Conservation (phyloP, 192 early-diverging fungal species). For the Polychytrium aggregatum region DNA sequence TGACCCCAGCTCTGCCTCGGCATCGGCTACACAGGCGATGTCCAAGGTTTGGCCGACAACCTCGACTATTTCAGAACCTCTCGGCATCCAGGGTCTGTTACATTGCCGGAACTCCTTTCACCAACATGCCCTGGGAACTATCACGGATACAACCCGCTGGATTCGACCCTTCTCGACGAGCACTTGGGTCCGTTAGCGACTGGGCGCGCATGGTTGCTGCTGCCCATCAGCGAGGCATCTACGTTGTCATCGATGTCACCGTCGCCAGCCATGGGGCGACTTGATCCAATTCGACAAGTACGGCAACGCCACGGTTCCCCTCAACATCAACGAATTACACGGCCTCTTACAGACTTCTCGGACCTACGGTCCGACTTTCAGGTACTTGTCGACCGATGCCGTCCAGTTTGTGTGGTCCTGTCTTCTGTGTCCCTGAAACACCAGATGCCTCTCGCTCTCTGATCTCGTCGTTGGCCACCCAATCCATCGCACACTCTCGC, state of each 20-base stretch:
- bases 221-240: constrained; percentile 1
- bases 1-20: too few species aligned
- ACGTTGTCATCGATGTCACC: constrained; percentile 4
- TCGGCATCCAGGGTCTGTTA: constrained; percentile 5
- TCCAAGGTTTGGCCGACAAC: not conserved
- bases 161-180: constrained; percentile 1
- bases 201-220: not conserved
- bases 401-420: too few species aligned
- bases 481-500: not conserved
- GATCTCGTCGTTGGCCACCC: not conserved
- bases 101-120: constrained; percentile 2
- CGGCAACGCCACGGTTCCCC: not conserved
- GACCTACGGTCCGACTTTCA: not conserved
- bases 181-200: constrained; percentile 4
- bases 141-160: constrained; percentile 3
- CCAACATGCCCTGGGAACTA: not conserved
- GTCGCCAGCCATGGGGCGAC: constrained; percentile 1
- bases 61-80: not conserved
- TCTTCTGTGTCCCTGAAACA: too few species aligned
- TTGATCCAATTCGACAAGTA: constrained; percentile 2
- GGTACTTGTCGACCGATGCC: too few species aligned
- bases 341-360: too few species aligned
- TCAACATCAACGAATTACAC: constrained; percentile 1
- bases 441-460: too few species aligned
- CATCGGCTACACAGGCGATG: too few species aligned